Base-by-base conservation (phyloP, 106 monocot genomes). In the Triglochin maritima region DNA sequence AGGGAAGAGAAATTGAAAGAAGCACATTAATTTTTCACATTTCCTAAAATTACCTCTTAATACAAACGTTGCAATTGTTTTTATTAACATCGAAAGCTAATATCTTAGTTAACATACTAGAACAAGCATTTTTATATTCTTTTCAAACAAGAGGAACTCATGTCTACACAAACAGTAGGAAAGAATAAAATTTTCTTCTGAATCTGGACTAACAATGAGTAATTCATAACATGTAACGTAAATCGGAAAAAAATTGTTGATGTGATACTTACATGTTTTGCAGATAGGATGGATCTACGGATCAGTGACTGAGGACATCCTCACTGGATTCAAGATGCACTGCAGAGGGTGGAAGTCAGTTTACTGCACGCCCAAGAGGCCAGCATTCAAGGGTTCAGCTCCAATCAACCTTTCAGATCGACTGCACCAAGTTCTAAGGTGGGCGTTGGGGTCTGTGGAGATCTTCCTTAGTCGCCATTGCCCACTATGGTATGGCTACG, bases 271-370 rank as follows among this genome's bases (percentile, higher is more conserved):
- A 6, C 6, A 59, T 76, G 9, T 42, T 1, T 47, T 11, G 50
- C 83, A 92, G 92, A 94, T 94, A 61, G 93, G 89, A 42, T 94
- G 93, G 93, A 93, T 93, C 50, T 93, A 93, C 42, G 93, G 93
- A 43, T 88, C 93, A 0, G 93, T 93, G 60, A 93, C 93, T 10
- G 89, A 93, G 65, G 93, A 93, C 47, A 93, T 88, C 29, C 16
- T 93, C 47, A 93, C 93, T 29, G 93, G 93, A n/a, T 93, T 93
- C 81, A 93, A 94, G 86, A 94, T 94, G 93, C 93, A 89, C 72
- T 94, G 93, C 78, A 74, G 93, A 61, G 93, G 93, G 1, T 94
- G 89, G 89, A 89, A 84, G 56, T 94, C 93, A 0, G 89, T 89
- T 2, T 89, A 94, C 86, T 89, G 93, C 71, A 42, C 80, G 6